Base-by-base conservation (phyloP, 495 filamentous ascomycete species). In the Xylaria telfairii region DNA sequence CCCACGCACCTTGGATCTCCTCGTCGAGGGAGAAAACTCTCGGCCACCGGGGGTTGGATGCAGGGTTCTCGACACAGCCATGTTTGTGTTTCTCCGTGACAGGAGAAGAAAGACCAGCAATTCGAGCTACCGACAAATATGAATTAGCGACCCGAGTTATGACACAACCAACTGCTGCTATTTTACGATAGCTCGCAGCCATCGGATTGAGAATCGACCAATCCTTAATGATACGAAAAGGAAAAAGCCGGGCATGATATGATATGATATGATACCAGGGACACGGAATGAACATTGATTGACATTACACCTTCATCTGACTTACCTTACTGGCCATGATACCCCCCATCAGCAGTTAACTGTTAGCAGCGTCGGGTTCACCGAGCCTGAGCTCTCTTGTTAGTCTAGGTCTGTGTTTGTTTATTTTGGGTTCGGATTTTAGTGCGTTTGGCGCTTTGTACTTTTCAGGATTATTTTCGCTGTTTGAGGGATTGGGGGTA, bases 331-430 rank as follows among this genome's bases (percentile, higher is more conserved):
- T 32, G n/a, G 37, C 34, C 59, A 42, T 42, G 59, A 62, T 62
- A 62, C 57, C 57, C 57, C 37, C 59, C 30, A 42, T 15, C 28
- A 62, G 9, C 37, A 42, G 37, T 42, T 62, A 10, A 42, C 42
- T 62, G 12, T 7, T 6, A 59, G 54, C 54, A 59, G 30, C 19
- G 32, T 59, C 17, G 56, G 30, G 56, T 59, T 37, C 56, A 37
- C 28, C 9, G 32, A 59, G 51, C 51, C 51, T 30, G 51, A 28
- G 51, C 21, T 26, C 32, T 59, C 56, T 59, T 59, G 10, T 62
- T 62, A 7, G 2, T 42, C 28, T 42, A 6, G 37, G 37, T 41
- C 37, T 62, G 57, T 42, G 19, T 62, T 28, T 53, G 2, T 8
- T 28, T 62, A 4, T 15, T 24, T n/a, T 42, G 15, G 6, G 59